Evolutionary conservation across 2,329 filamentous ascomycete species (phyloP).

Genomic region (Zelopaecilomyces penicillatus): DNA sequence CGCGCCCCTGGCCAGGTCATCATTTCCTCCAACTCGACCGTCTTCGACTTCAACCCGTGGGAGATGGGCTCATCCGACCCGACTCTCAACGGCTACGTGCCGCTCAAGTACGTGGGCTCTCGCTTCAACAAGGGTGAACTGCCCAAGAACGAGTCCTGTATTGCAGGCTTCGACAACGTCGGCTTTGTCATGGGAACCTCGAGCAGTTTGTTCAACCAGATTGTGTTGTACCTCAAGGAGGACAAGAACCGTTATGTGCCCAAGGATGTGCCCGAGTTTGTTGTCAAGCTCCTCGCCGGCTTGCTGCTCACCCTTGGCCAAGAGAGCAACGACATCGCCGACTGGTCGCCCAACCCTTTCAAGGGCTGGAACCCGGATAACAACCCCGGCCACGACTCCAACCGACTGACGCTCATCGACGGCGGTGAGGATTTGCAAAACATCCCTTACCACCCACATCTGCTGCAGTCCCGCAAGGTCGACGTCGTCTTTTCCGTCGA

Average conservation of each 20-base stretch:
- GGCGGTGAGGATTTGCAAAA: constrained; percentile 76
- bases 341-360: constrained; percentile 55
- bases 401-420: constrained; percentile 64
- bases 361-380: constrained; percentile 41
- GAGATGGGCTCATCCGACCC: constrained; percentile 59
- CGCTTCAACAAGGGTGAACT: constrained; percentile 43
- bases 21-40: constrained; percentile 46
- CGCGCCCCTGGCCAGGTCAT: constrained; percentile 35
- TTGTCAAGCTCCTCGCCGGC: constrained; percentile 35
- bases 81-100: constrained; percentile 51
- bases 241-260: constrained; percentile 37
- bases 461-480: constrained; percentile 40
- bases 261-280: constrained; percentile 36
- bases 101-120: constrained; percentile 52
- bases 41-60: constrained; percentile 58
- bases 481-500: constrained; percentile 59
- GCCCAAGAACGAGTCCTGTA: constrained; percentile 36
- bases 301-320: constrained; percentile 49
- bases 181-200: constrained; percentile 79
- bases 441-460: constrained; percentile 63
- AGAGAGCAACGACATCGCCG: constrained; percentile 65
- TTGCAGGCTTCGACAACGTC: constrained; percentile 65
- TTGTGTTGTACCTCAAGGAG: constrained; percentile 57
- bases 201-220: constrained; percentile 69
- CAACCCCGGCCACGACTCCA: constrained; percentile 33